Evolutionary conservation across 2,329 filamentous ascomycete genomes (phyloP).

Genomic region (Pseudogymnoascus sp.): DNA sequence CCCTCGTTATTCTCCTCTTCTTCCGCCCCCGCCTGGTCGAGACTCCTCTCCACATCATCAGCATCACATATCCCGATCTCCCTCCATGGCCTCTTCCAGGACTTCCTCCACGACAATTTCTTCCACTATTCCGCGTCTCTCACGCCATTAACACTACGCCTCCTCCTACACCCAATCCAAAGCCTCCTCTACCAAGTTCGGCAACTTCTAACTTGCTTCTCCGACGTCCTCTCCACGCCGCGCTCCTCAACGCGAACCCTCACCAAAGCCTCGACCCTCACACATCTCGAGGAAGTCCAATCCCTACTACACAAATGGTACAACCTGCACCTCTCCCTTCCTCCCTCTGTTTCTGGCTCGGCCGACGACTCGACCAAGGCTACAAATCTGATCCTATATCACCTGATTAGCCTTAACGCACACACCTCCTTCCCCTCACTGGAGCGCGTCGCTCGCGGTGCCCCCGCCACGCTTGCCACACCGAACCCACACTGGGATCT

Average conservation of each 20-base stretch:
- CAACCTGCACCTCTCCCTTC: conserved; percentile 42
- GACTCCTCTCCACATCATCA: background rate
- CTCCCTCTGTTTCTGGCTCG: conserved; percentile 37
- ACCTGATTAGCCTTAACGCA: conserved; percentile 60
- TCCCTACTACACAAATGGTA: conserved; percentile 58
- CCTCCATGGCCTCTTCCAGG: conserved; percentile 56
- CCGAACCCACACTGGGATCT: conserved; percentile 38
- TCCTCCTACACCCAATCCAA: conserved; percentile 61
- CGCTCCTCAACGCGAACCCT: conserved; percentile 36
- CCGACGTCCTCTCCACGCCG: conserved; percentile 42
- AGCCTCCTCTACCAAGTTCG: conserved; percentile 54
- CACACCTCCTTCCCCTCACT: conserved; percentile 60
- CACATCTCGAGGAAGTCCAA: conserved; percentile 56
- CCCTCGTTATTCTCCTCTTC: conserved; percentile 24
- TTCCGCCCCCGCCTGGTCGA: background rate
- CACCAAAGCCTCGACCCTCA: conserved; percentile 50
- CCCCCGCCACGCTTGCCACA: conserved; percentile 43
- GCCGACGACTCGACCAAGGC: conserved; percentile 48
- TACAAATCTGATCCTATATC: conserved; percentile 60
- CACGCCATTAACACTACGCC: conserved; percentile 50
- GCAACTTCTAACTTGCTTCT: conserved; percentile 57
- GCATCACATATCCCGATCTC: conserved; percentile 35
- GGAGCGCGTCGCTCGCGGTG: conserved; percentile 55
- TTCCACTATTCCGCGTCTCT: conserved; percentile 37
- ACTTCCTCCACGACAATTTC: conserved; percentile 57